Conservation (phyloP, 2,329 filamentous ascomycete species). For the Fusarium virguliforme region DNA sequence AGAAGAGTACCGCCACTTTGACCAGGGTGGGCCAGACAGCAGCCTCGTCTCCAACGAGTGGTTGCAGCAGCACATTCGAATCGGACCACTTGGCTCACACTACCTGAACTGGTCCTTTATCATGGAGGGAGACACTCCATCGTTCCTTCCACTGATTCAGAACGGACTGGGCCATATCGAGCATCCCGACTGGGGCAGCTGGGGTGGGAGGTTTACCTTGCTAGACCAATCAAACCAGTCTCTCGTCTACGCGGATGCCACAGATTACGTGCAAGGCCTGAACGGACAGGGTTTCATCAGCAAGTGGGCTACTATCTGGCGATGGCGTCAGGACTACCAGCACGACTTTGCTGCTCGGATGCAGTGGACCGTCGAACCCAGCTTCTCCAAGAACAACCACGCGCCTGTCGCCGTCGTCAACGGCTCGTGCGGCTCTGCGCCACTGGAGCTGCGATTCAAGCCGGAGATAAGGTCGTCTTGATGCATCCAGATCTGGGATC, state of each 20-base stretch:
- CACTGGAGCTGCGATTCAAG: slow-evolving; percentile 4
- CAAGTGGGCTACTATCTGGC: slow-evolving; percentile 58
- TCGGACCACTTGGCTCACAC: slow-evolving; percentile 58
- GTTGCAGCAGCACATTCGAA: slow-evolving; percentile 67
- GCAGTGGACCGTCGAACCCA: slow-evolving; percentile 54
- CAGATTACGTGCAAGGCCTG: slow-evolving; percentile 45
- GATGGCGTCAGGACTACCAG: slow-evolving; percentile 60
- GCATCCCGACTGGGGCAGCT: slow-evolving; percentile 63
- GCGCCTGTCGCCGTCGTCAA: slow-evolving; percentile 7
- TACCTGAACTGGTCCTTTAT: slow-evolving; percentile 66
- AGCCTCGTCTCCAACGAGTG: slow-evolving; percentile 64
- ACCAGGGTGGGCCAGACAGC: slow-evolving; percentile 4
- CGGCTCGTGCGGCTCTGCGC: neutral
- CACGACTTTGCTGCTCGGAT: slow-evolving; percentile 61
- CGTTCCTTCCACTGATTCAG: slow-evolving; percentile 60
- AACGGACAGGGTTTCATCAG: slow-evolving; percentile 16
- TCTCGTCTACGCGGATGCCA: slow-evolving; percentile 42
- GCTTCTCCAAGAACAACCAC: slow-evolving; percentile 12
- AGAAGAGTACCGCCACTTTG: slow-evolving; percentile 17
- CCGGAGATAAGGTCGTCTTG: slow-evolving; percentile 2
- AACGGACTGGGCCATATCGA: slow-evolving; percentile 60
- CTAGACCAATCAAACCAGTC: slow-evolving; percentile 46
- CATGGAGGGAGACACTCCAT: slow-evolving; percentile 67
- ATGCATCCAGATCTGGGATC: slow-evolving; percentile 14
- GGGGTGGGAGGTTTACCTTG: slow-evolving; percentile 63